These are phyloP conservation scores for Trichoderma atroviride DNA, from an alignment of 2,329 filamentous ascomycete species.

Conservation along the genomic window DNA sequence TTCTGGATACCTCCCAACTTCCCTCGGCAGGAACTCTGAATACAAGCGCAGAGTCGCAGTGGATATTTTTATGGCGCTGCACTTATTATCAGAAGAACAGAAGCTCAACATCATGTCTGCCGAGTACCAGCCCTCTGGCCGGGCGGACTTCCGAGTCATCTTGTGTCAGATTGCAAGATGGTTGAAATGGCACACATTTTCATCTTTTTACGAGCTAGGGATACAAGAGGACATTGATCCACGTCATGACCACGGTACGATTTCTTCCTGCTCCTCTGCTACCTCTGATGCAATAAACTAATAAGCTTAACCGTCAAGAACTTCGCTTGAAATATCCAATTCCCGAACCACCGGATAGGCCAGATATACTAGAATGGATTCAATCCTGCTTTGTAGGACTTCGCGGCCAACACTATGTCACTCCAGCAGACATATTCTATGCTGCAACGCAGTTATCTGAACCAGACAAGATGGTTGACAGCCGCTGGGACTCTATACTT, in stretches of 20 bases:
- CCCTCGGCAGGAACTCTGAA: conserved; percentile 53
- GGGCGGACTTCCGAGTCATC: conserved; percentile 65
- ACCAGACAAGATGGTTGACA: conserved; percentile 41
- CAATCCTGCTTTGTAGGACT: conserved; percentile 49
- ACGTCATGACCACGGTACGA: conserved; percentile 45
- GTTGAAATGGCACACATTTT: conserved; percentile 69
- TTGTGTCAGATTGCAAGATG: conserved; percentile 80
- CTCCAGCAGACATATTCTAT: conserved; percentile 50
- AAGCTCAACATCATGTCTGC: conserved; percentile 70
- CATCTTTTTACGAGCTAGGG: conserved; percentile 54
- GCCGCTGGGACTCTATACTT: conserved; percentile 53
- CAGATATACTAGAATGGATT: conserved; percentile 58
- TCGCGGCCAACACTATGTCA: conserved; percentile 44
- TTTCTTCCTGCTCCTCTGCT: conserved; percentile 10
- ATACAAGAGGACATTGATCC: conserved; percentile 52
- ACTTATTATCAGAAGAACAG: conserved; percentile 85
- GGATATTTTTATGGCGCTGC: conserved; percentile 73
- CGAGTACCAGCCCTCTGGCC: conserved; percentile 48
- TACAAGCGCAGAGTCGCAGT: conserved; percentile 63
- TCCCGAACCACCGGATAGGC: conserved; percentile 40
- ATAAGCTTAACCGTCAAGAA: conserved; percentile 33
- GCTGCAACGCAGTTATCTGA: conserved; percentile 42
- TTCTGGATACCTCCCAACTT: conserved; percentile 68
- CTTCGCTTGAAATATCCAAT: conserved; percentile 39
- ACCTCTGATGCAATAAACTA: neutral